Percentiles rank a stretch among this genome's conserved stretches.
Conservation (phyloP, 2,329 filamentous ascomycete genomes). For the Fusarium hostae region DNA sequence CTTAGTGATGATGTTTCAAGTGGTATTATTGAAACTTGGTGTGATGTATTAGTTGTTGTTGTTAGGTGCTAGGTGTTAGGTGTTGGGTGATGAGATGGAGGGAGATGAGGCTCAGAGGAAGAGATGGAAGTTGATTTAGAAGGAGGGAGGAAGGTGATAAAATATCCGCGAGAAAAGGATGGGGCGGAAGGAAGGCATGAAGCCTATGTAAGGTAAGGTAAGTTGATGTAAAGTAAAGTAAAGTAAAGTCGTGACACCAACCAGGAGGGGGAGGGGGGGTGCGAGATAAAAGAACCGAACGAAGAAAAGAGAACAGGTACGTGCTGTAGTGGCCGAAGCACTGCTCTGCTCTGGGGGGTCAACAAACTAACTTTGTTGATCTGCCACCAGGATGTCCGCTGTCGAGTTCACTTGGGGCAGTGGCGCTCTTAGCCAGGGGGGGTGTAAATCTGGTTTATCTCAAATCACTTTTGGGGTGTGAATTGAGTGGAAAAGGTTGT, state of each 20-base stretch:
- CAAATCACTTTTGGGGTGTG: slow-evolving; percentile 6
- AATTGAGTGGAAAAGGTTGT: background rate
- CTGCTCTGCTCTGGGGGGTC: background rate
- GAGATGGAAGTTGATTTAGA: slow-evolving; percentile 19
- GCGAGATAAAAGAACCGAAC: background rate
- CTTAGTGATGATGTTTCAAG: background rate
- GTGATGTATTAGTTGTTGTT: background rate
- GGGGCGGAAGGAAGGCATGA: slow-evolving; percentile 41
- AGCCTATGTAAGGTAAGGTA: slow-evolving; percentile 26
- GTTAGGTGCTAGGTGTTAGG: background rate
- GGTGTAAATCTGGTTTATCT: slow-evolving; percentile 24
- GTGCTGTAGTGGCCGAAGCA: slow-evolving; percentile 19
- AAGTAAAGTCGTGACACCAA: slow-evolving; percentile 13
- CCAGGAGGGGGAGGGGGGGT: background rate
- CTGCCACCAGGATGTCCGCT: slow-evolving; percentile 44
- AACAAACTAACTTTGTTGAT: slow-evolving; percentile 45
- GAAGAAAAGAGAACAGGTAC: background rate
- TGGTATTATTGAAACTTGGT: background rate
- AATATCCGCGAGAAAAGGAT: slow-evolving; percentile 41
- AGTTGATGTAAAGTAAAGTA: slow-evolving; percentile 22
- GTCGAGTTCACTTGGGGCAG: slow-evolving; percentile 41
- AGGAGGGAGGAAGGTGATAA: slow-evolving; percentile 43
- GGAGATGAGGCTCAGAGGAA: slow-evolving; percentile 20
- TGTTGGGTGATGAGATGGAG: background rate
- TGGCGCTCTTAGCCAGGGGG: slow-evolving; percentile 30